phyloP scores from a whole-genome alignment of 2,329 filamentous ascomycete genomes.

The Curvularia sp. region DNA sequence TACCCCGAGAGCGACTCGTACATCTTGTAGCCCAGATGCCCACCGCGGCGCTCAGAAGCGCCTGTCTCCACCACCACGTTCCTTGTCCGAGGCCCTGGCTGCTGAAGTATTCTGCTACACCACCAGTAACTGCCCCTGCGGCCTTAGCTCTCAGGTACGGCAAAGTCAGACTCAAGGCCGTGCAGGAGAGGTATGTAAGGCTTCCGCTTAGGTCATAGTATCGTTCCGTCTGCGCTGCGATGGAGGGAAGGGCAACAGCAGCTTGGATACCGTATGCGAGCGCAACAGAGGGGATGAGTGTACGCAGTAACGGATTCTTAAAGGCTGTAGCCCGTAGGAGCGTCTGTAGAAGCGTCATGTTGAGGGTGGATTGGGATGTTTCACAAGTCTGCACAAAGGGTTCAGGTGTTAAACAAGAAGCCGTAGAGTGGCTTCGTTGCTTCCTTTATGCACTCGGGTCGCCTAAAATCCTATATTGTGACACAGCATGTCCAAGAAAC shows the following conservation, averaged over 20 bases:
- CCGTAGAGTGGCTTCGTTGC: not conserved
- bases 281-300: conserved; percentile 66
- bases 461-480: not conserved
- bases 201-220: conserved; percentile 74
- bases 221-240: conserved; percentile 65
- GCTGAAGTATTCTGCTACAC: conserved; percentile 39
- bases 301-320: conserved; percentile 67
- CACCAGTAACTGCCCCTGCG: conserved; percentile 54
- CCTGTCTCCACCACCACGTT: conserved; percentile 66
- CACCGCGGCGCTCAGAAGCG: conserved; percentile 62
- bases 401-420: not conserved
- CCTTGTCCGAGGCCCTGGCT: conserved; percentile 36
- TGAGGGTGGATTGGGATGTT: conserved; percentile 5
- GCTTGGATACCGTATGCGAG: conserved; percentile 70
- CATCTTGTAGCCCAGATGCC: conserved; percentile 67
- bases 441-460: not conserved
- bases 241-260: conserved; percentile 68
- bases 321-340: conserved; percentile 68
- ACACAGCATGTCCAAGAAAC: not conserved
- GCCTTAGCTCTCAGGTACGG: conserved; percentile 64
- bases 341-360: conserved; percentile 51
- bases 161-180: conserved; percentile 66
- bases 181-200: conserved; percentile 70
- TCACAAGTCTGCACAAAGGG: not conserved
- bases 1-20: conserved; percentile 43